Evolutionary conservation across 2,329 filamentous ascomycete species (phyloP).

Genomic region (Epichloe scottii): DNA sequence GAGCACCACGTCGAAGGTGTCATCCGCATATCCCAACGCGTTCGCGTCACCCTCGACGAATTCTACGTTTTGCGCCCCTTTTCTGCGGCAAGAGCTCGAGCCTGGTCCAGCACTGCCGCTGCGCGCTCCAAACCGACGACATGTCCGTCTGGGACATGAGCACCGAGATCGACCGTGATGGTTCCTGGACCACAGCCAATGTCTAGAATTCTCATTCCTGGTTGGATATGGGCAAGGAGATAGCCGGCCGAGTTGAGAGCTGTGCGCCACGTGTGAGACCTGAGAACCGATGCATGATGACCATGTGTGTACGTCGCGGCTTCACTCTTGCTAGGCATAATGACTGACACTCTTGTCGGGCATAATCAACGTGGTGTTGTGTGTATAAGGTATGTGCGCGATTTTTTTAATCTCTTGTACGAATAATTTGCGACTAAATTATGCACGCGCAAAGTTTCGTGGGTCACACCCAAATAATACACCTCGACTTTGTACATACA

Average conservation of each 20-base stretch:
- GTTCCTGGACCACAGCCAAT: conserved; percentile 36
- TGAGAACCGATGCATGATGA: conserved; percentile 24
- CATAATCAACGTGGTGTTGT: too few relatives aligned
- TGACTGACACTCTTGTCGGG: neutral
- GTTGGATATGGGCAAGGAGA: conserved; percentile 27
- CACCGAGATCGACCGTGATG: conserved; percentile 30
- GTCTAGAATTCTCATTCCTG: conserved; percentile 28
- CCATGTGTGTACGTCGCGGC: conserved; percentile 23
- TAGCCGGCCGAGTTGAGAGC: conserved; percentile 29
- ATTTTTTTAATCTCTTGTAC: too few relatives aligned
- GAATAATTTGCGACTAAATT: too few relatives aligned
- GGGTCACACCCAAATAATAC: too few relatives aligned
- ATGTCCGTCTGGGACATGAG: conserved; percentile 22
- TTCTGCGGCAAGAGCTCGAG: conserved; percentile 15
- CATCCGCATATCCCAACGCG: conserved; percentile 22
- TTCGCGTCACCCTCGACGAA: conserved; percentile 18
- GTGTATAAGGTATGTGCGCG: too few relatives aligned
- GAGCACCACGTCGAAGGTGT: conserved; percentile 27
- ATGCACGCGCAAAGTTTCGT: too few relatives aligned
- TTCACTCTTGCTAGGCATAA: conserved; percentile 2
- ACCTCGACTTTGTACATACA: too few relatives aligned
- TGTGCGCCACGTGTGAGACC: conserved; percentile 27
- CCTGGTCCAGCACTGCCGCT: conserved; percentile 18
- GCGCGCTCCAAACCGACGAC: conserved; percentile 28
- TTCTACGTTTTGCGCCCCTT: conserved; percentile 20